Evolutionary conservation across 306 rosid species (phyloP).

Genomic region (Hippophae rhamnoides): DNA sequence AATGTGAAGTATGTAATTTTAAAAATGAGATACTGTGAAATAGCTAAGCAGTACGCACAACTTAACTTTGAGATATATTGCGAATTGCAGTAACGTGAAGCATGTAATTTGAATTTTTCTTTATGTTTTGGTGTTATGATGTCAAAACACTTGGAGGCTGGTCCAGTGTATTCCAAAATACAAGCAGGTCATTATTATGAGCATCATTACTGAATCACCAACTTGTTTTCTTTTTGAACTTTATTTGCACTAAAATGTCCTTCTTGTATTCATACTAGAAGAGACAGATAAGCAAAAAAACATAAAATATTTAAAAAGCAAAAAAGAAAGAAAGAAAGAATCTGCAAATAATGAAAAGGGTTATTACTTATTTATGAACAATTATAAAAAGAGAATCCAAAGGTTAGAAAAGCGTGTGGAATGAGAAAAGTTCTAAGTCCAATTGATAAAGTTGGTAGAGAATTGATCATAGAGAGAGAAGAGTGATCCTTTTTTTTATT

Average conservation of each 20-base stretch:
- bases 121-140: no score
- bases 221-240: conserved; percentile 15
- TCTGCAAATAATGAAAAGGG: neutral
- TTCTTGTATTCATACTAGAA: neutral
- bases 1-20: no score
- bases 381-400: conserved; percentile 21
- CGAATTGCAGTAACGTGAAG: no score
- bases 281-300: conserved; percentile 25
- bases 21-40: no score
- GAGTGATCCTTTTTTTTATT: neutral
- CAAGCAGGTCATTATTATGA: conserved; percentile 26
- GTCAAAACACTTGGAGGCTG: neutral
- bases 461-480: neutral
- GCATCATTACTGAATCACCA: conserved; percentile 48
- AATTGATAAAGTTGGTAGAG: conserved; percentile 19
- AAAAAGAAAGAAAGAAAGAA: conserved; percentile 4
- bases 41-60: no score
- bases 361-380: conserved; percentile 7
- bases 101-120: no score
- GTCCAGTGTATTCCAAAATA: conserved; percentile 18
- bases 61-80: no score
- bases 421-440: neutral
- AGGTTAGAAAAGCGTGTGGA: conserved; percentile 6
- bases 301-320: conserved; percentile 35
- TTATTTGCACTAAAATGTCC: conserved; percentile 20